phyloP scores from a whole-genome alignment of 2,329 filamentous ascomycete genomes.

The Neophaeococcomyces aloes region DNA sequence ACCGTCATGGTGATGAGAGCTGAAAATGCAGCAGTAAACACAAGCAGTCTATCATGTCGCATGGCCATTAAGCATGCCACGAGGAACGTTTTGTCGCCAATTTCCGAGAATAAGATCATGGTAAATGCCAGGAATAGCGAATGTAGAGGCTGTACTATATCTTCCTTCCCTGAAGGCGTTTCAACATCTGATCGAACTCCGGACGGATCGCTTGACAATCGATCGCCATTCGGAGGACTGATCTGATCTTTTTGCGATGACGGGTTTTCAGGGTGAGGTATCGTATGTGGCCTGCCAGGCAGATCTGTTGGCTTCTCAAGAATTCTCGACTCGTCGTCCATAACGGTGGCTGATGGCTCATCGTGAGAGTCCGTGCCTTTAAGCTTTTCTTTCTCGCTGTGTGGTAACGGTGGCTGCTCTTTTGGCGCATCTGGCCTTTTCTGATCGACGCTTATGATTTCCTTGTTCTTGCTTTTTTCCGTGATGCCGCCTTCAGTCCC shows the following conservation, averaged over 20 bases:
- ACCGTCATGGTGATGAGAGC: conserved; percentile 91
- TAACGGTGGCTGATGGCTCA: conserved; percentile 19
- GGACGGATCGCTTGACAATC: conserved; percentile 21
- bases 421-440: conserved; percentile 77
- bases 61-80: conserved; percentile 98
- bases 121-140: conserved; percentile 86
- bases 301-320: conserved; percentile 69
- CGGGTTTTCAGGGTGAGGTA: conserved; percentile 56
- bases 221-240: conserved; percentile 30
- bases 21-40: conserved; percentile 89
- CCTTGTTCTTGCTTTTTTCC: conserved; percentile 51
- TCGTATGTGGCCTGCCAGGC: conserved; percentile 65
- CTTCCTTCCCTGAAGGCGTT: conserved; percentile 4
- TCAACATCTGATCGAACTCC: conserved; percentile 24
- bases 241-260: conserved; percentile 56
- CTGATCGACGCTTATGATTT: neutral
- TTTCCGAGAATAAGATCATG: conserved; percentile 95
- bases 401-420: conserved; percentile 69
- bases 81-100: conserved; percentile 97
- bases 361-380: conserved; percentile 28
- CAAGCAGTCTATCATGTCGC: conserved; percentile 86
- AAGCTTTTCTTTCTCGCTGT: conserved; percentile 66
- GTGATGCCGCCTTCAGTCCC: conserved; percentile 84
- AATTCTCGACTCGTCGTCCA: conserved; percentile 35
- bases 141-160: conserved; percentile 65